A percentile compares a stretch with the other conserved stretches of the same genome.
phyloP scores from a whole-genome alignment of 495 filamentous ascomycete genomes.

The Penicillium daleae region DNA sequence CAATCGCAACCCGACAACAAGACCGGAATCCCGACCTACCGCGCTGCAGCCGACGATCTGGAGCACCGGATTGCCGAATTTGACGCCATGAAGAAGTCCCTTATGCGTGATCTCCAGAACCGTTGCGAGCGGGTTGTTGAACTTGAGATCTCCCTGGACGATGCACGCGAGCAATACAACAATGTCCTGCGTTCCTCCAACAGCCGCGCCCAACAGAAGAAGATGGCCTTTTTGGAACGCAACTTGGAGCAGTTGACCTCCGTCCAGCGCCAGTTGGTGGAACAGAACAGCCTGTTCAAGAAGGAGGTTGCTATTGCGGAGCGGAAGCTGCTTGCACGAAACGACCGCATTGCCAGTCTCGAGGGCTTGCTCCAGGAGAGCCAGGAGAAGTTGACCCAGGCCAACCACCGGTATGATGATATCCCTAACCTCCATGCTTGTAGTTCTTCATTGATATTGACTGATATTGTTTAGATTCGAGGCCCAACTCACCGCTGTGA shows the following conservation, averaged over 20 bases:
- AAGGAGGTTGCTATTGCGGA: constrained; percentile 99
- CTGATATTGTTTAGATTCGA: constrained; percentile 71
- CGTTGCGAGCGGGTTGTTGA: constrained; percentile 97
- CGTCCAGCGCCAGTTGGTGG: constrained; percentile 95
- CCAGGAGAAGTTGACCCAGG: constrained; percentile 94
- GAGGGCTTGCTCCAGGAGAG: constrained; percentile 93
- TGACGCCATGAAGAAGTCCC: constrained; percentile 98
- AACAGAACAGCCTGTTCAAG: constrained; percentile 94
- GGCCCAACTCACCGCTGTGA: constrained; percentile 93
- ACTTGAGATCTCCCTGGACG: constrained; percentile 93
- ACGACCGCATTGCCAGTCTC: constrained; percentile 92
- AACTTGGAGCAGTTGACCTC: constrained; percentile 97
- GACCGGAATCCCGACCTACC: constrained; percentile 63
- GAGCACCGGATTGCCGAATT: constrained; percentile 98
- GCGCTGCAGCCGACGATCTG: constrained; percentile 85
- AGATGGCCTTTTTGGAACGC: constrained; percentile 98
- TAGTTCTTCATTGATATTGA: constrained; percentile 15
- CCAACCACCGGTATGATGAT: constrained; percentile 85
- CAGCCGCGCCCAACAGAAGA: constrained; percentile 98
- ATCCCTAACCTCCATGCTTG: not conserved
- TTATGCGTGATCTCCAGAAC: constrained; percentile 98
- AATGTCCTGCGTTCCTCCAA: constrained; percentile 94
- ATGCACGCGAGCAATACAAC: constrained; percentile 98
- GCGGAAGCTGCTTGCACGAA: constrained; percentile 92
- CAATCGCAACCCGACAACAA: constrained; percentile 74